Evolutionary conservation across 1,139 yeast genomes (phyloP).

Genomic region (Candida frijolesensis): DNA sequence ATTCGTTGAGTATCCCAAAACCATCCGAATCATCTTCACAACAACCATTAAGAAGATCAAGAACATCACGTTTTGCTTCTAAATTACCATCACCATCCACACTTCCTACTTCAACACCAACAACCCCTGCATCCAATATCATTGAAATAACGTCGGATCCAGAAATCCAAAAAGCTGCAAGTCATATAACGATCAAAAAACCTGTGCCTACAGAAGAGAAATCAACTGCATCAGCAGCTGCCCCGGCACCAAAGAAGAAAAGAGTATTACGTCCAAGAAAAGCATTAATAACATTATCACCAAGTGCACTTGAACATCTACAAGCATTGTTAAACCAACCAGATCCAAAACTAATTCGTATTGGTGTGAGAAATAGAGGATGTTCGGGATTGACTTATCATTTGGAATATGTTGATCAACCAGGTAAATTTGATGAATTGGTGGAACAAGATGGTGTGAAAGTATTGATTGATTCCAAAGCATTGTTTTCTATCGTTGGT

Average conservation of each 20-base stretch:
- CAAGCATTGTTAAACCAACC: constrained; percentile 72
- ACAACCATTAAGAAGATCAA: constrained; percentile 35
- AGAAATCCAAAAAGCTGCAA: constrained; percentile 15
- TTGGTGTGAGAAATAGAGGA: constrained; percentile 95
- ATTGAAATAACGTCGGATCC: constrained; percentile 16
- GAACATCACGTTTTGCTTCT: constrained; percentile 38
- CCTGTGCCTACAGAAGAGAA: constrained; percentile 11
- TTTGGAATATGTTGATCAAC: constrained; percentile 82
- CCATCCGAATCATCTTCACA: constrained; percentile 10
- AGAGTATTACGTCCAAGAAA: constrained; percentile 78
- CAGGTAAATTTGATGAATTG: constrained; percentile 92
- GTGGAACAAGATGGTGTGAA: constrained; percentile 92
- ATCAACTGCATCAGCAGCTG: constrained; percentile 10
- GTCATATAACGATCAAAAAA: constrained; percentile 7
- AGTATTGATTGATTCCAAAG: constrained; percentile 92
- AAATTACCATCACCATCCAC: constrained; percentile 12
- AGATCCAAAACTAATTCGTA: constrained; percentile 82
- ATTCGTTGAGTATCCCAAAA: constrained; percentile 19
- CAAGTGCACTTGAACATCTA: constrained; percentile 74
- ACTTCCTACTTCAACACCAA: constrained; percentile 13
- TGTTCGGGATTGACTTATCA: constrained; percentile 94
- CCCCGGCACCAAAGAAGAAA: constrained; percentile 34
- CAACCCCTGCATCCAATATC: constrained; percentile 10
- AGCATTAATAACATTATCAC: constrained; percentile 80
- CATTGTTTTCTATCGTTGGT: constrained; percentile 92